Conservation (phyloP, 2,329 filamentous ascomycete species). For the Lecanosticta acicola region DNA sequence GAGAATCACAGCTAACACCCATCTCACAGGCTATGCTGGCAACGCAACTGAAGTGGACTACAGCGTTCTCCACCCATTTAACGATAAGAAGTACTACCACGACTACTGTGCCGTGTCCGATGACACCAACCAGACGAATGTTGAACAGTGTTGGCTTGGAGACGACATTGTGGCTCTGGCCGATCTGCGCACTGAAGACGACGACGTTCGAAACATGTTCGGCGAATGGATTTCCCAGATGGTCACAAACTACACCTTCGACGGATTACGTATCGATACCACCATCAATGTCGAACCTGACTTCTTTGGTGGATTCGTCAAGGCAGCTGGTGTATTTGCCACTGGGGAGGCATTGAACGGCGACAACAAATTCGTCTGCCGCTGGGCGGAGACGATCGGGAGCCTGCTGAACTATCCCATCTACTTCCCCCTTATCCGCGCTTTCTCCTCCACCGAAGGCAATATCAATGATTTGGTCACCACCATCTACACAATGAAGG, state of each 20-base stretch:
- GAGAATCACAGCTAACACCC: too few relatives aligned
- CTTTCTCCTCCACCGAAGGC: constrained; percentile 34
- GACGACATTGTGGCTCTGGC: constrained; percentile 43
- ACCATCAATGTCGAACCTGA: constrained; percentile 35
- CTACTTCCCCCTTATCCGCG: constrained; percentile 36
- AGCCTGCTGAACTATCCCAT: constrained; percentile 37
- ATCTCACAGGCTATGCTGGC: constrained; percentile 45
- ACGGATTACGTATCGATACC: constrained; percentile 38
- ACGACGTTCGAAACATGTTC: constrained; percentile 38
- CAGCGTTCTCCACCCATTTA: constrained; percentile 48
- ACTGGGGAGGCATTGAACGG: constrained; percentile 36
- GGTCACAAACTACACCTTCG: constrained; percentile 40
- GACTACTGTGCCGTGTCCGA: constrained; percentile 54
- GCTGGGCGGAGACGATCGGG: constrained; percentile 33
- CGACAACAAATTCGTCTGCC: constrained; percentile 31
- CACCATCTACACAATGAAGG: constrained; percentile 31
- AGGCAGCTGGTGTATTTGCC: constrained; percentile 34
- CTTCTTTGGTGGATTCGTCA: constrained; percentile 34
- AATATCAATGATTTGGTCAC: constrained; percentile 36
- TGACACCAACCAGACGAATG: constrained; percentile 36
- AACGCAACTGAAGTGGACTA: constrained; percentile 49
- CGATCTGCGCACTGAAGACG: constrained; percentile 44
- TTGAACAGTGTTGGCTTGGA: constrained; percentile 49
- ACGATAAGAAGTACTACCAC: constrained; percentile 56
- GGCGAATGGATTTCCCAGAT: constrained; percentile 38